Conservation (phyloP, 106 monocot species). For the Hemerocallis citrina region DNA sequence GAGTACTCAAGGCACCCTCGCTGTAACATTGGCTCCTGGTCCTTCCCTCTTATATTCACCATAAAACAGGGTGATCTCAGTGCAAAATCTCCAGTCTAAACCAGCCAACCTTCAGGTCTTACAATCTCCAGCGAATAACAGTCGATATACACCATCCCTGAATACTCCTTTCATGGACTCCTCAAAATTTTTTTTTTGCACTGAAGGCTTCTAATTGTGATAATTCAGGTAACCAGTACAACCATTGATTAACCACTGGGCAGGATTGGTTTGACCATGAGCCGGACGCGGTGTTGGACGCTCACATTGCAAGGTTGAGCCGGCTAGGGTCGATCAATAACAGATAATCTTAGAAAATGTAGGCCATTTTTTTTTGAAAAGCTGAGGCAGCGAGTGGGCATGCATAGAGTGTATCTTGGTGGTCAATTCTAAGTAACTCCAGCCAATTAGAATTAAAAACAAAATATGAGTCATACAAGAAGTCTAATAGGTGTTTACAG, state of each 20-base stretch:
- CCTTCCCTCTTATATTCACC: slow-evolving; percentile 48
- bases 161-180: slow-evolving; percentile 66
- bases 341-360: slow-evolving; percentile 20
- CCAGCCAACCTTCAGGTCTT: slow-evolving; percentile 44
- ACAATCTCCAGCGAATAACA: slow-evolving; percentile 28
- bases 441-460: no score
- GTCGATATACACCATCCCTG: slow-evolving; percentile 44
- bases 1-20: slow-evolving; percentile 48
- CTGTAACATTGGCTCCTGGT: slow-evolving; percentile 16
- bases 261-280: slow-evolving; percentile 64
- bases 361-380: no score
- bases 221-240: slow-evolving; percentile 36
- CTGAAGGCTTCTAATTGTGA: slow-evolving; percentile 25
- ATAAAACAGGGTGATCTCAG: slow-evolving; percentile 44
- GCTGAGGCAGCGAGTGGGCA: no score
- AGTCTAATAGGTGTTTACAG: no score
- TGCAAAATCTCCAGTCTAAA: slow-evolving; percentile 52
- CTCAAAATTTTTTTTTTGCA: slow-evolving; percentile 36
- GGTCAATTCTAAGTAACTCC: no score
- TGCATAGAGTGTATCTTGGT: no score
- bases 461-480: no score
- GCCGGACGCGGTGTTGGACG: slow-evolving; percentile 34
- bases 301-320: slow-evolving; percentile 17
- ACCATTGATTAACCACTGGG: slow-evolving; percentile 35
- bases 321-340: slow-evolving; percentile 5